A percentile compares a stretch with the other conserved stretches of the same genome.
These are phyloP conservation scores for Pulveroboletus frians DNA, from an alignment of 768 basidiomycete genomes.

Conservation along the genomic window DNA sequence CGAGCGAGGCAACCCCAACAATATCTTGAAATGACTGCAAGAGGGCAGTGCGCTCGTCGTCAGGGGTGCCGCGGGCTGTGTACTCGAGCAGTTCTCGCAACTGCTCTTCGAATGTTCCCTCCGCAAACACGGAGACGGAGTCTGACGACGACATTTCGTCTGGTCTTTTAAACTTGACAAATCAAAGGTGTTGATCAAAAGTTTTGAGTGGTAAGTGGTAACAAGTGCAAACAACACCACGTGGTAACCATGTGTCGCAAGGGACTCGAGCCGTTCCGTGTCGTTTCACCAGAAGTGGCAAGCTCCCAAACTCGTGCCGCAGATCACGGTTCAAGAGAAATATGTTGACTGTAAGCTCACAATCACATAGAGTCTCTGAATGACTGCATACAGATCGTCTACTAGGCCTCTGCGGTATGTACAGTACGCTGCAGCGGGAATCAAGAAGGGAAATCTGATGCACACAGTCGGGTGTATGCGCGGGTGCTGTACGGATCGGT, in stretches of 20 bases:
- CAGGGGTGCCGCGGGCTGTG: slow-evolving; percentile 57
- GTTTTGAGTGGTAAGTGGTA: slow-evolving; percentile 6
- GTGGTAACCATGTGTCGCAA: not conserved
- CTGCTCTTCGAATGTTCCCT: slow-evolving; percentile 86
- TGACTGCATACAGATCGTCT: not conserved
- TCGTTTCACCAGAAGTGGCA: too few species aligned
- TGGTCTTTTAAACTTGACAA: slow-evolving; percentile 8
- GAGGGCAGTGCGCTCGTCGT: slow-evolving; percentile 60
- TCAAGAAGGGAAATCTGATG: not conserved
- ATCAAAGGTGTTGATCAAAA: slow-evolving; percentile 4
- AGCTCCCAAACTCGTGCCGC: too few species aligned
- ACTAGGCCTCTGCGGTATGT: not conserved
- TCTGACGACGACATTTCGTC: slow-evolving; percentile 63
- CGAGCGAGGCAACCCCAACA: slow-evolving; percentile 50
- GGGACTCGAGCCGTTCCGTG: too few species aligned
- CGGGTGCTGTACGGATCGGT: not conserved
- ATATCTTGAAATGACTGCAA: slow-evolving; percentile 64
- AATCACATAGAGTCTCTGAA: too few species aligned
- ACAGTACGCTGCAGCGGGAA: not conserved
- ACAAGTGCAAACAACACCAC: slow-evolving; percentile 18
- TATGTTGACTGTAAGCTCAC: not conserved
- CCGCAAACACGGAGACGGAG: slow-evolving; percentile 78
- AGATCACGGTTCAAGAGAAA: not conserved
- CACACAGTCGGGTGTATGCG: not conserved
- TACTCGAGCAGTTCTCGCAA: slow-evolving; percentile 77